Evolutionary conservation across 2,329 filamentous ascomycete genomes (phyloP), one percentile per base, ranked within the genome.

Genomic region (Penicillium crustosum): DNA sequence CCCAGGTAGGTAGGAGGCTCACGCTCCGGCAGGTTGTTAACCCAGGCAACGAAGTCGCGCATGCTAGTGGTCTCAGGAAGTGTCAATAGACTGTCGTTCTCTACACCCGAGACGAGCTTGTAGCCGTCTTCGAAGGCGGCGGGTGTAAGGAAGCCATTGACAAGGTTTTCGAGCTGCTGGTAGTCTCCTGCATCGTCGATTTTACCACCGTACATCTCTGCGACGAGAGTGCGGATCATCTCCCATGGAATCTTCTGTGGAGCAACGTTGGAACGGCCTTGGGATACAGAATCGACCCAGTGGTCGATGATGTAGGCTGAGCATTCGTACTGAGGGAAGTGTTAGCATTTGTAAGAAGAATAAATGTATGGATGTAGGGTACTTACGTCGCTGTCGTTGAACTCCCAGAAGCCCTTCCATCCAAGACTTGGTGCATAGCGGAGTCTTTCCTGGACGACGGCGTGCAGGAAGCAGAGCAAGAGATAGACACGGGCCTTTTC

Each of bases 321-420:
- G 78, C 94, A 99, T 83, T 99, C 93, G 76, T 97, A 97, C 90
- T 94, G 15, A 67, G 53, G 49, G 21, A 10, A 15, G 13, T 48
- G 63, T 73, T 68, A 68, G 68, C 55, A n/a, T 45, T 2, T 19
- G 15, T 45, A 15, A 9, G 7, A 13, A 17, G 10, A 13, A 25
- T 13, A 17, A 29, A 50, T 35, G 19, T 17, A 8, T n/a, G 15
- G 29, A 6, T 15, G 9, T 12, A 49, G n/a, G 13, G 38, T 65
- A 87, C 90, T 89, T 85, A 95, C 91, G 77, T 99, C 94, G 67
- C 93, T 96, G 76, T 99, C 95, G 73, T 99, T 99, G 77, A 99
- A 99, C 77, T 99, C 95, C 94, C 95, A 99, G 83, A 97, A 96
- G 53, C 92, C 91, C 80, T 96, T 97, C 94, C 94, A 99, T 60